Conservation (phyloP, 306 rosid species). For the Calophaca sinica region DNA sequence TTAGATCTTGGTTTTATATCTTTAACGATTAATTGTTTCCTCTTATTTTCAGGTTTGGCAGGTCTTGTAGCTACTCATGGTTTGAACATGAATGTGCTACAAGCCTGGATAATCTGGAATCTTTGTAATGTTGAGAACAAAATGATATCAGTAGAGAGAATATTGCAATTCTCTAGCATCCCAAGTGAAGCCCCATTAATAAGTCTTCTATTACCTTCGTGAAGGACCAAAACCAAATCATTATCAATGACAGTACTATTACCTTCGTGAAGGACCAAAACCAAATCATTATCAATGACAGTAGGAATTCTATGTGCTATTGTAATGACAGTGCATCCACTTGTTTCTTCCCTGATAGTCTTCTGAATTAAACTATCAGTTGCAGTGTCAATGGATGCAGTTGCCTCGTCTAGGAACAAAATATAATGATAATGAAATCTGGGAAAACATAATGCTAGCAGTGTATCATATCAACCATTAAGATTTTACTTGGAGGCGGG, state of each 20-base stretch:
- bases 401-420: too few relatives aligned
- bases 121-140: slow-evolving; percentile 82
- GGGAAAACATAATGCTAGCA: background rate
- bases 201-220: too few relatives aligned
- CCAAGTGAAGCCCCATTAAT: slow-evolving; percentile 65
- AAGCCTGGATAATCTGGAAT: slow-evolving; percentile 86
- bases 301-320: too few relatives aligned
- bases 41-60: slow-evolving; percentile 68
- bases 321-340: too few relatives aligned
- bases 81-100: slow-evolving; percentile 72
- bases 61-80: slow-evolving; percentile 81
- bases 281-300: too few relatives aligned
- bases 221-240: too few relatives aligned
- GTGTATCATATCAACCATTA: background rate
- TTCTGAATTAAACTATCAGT: too few relatives aligned
- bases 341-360: too few relatives aligned
- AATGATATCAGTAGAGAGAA: slow-evolving; percentile 84
- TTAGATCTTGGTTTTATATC: background rate
- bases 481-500: background rate
- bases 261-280: too few relatives aligned
- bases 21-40: slow-evolving; percentile 20
- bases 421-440: slow-evolving; percentile 18
- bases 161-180: slow-evolving; percentile 66
- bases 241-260: too few relatives aligned
- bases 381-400: too few relatives aligned